These are phyloP conservation scores for Colletotrichum nymphaeae DNA, from an alignment of 2,329 filamentous ascomycete species.

Conservation along the genomic window DNA sequence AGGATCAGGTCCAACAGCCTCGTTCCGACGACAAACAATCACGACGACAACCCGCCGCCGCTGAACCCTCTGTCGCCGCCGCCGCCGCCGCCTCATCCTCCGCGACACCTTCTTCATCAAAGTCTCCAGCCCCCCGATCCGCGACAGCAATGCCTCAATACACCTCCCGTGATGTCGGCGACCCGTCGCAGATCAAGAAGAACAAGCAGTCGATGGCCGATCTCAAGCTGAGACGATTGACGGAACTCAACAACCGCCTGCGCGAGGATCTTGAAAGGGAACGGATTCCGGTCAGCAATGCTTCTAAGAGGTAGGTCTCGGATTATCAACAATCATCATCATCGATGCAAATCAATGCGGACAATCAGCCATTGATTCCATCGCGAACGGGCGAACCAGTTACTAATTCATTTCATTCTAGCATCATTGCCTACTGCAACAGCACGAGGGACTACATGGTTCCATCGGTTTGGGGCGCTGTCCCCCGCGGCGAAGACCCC, in stretches of 20 bases:
- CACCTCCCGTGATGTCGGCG: constrained; percentile 74
- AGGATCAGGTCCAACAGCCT: constrained; percentile 21
- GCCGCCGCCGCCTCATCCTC: constrained; percentile 28
- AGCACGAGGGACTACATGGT: constrained; percentile 99
- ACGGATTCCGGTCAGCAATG: constrained; percentile 94
- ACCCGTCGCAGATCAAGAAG: constrained; percentile 79
- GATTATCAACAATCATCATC: background rate
- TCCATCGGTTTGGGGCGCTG: constrained; percentile 93
- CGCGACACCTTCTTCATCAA: constrained; percentile 30
- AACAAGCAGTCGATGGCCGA: constrained; percentile 99
- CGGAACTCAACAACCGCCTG: constrained; percentile 94
- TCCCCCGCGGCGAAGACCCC: constrained; percentile 96
- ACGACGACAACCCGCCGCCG: constrained; percentile 23
- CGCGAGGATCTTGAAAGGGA: constrained; percentile 96
- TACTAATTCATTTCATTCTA: constrained; percentile 50
- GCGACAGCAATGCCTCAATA: constrained; percentile 70
- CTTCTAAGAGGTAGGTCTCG: constrained; percentile 79
- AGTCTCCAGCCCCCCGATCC: constrained; percentile 37
- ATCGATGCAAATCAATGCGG: background rate
- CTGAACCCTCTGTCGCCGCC: constrained; percentile 8
- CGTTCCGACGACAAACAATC: constrained; percentile 20
- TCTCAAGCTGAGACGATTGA: constrained; percentile 94
- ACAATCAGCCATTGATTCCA: background rate
- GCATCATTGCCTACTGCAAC: constrained; percentile 98
- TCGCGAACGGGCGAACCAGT: constrained; percentile 3